phyloP scores from a whole-genome alignment of 2,329 filamentous ascomycete species.

The Xylariaceae sp. region DNA sequence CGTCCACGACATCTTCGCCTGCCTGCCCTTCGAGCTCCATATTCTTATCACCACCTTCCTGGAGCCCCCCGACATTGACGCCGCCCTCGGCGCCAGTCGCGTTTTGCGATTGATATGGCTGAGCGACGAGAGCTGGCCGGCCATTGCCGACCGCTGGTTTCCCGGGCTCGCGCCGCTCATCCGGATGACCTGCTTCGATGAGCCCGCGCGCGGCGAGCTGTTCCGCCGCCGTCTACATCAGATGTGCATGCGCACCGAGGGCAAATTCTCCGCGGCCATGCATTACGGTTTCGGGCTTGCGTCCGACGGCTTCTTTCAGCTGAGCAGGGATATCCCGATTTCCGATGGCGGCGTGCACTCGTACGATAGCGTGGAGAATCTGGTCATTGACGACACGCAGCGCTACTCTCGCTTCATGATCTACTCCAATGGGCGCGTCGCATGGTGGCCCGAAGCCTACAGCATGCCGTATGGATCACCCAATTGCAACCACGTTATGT shows the following conservation, averaged over 20 bases:
- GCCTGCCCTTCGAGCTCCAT: conserved; percentile 31
- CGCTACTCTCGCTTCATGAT: conserved; percentile 28
- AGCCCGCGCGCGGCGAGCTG: conserved; percentile 17
- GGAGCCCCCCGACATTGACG: conserved; percentile 24
- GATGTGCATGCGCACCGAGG: conserved; percentile 22
- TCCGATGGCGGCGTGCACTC: conserved; percentile 29
- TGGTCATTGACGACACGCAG: conserved; percentile 18
- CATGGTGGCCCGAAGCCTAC: conserved; percentile 32
- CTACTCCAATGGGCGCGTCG: conserved; percentile 29
- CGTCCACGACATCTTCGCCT: conserved; percentile 24
- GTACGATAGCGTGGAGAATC: conserved; percentile 22
- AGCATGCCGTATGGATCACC: conserved; percentile 22
- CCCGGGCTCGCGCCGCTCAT: conserved; percentile 27
- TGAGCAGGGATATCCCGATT: conserved; percentile 24
- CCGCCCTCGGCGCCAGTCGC: conserved; percentile 22
- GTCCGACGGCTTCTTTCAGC: conserved; percentile 26
- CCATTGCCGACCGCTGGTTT: conserved; percentile 28
- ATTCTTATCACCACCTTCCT: conserved; percentile 25
- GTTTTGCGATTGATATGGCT: conserved; percentile 26
- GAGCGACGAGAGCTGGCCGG: conserved; percentile 30
- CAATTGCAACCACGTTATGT: not conserved
- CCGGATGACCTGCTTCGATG: conserved; percentile 13
- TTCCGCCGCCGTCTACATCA: conserved; percentile 24
- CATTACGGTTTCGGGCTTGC: conserved; percentile 27
- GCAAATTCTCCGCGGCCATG: conserved; percentile 27